phyloP scores from a whole-genome alignment of 352 stramenopile species.

The Phytophthora brassicae region DNA sequence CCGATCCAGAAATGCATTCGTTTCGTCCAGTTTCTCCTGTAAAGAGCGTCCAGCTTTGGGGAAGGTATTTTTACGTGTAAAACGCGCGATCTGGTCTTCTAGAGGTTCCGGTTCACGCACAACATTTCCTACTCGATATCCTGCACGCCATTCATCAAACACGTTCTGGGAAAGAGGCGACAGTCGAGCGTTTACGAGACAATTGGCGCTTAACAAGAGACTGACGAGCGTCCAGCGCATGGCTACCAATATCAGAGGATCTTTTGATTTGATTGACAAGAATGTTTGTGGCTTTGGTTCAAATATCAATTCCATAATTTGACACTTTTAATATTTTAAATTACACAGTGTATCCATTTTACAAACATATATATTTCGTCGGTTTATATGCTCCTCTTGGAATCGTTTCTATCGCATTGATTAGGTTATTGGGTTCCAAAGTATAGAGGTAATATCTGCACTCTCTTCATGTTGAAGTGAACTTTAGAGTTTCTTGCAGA shows the following conservation, averaged over 20 bases:
- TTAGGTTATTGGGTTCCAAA: too few species aligned
- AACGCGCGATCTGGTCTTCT: slow-evolving; percentile 36
- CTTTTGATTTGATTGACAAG: slow-evolving; percentile 14
- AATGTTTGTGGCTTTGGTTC: too few species aligned
- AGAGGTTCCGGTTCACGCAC: slow-evolving; percentile 20
- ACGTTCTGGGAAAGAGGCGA: slow-evolving; percentile 21
- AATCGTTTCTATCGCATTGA: too few species aligned
- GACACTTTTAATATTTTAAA: too few species aligned
- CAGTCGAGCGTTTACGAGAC: background rate
- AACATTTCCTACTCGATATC: slow-evolving; percentile 18
- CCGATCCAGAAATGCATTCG: slow-evolving; percentile 41
- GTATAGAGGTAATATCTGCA: too few species aligned
- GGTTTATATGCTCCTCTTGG: too few species aligned
- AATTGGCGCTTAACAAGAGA: background rate
- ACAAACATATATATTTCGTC: too few species aligned
- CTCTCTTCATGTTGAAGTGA: slow-evolving; percentile 12
- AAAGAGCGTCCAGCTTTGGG: slow-evolving; percentile 37
- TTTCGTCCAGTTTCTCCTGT: slow-evolving; percentile 47
- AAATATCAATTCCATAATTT: too few species aligned
- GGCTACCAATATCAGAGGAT: background rate
- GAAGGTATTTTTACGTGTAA: slow-evolving; percentile 37
- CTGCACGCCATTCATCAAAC: slow-evolving; percentile 28
- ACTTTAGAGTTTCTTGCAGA: slow-evolving; percentile 44
- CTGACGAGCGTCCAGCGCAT: slow-evolving; percentile 6
- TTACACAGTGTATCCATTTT: too few species aligned